phyloP scores from a whole-genome alignment of 1,139 yeast genomes.

The Sugiyamaella sp. region DNA sequence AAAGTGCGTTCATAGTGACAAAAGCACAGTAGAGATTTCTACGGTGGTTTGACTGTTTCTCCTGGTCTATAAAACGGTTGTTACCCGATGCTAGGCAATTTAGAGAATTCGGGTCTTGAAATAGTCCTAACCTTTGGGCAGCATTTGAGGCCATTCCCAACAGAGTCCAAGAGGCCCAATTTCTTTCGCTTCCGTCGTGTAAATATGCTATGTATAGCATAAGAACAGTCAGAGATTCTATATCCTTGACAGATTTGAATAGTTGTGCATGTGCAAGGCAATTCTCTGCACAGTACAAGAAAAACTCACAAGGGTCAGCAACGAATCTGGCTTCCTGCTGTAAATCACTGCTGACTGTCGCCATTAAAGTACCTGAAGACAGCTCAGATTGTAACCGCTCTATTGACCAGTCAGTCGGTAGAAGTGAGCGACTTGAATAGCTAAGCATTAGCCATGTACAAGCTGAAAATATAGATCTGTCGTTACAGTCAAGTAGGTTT shows the following conservation, averaged over 20 bases:
- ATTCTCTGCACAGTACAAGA: conserved; percentile 26
- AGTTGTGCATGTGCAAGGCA: conserved; percentile 21
- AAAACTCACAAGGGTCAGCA: conserved; percentile 28
- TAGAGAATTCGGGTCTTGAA: conserved; percentile 24
- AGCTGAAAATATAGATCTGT: conserved; percentile 12
- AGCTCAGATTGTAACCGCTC: conserved; percentile 20
- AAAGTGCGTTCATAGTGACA: conserved; percentile 21
- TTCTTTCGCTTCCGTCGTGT: conserved; percentile 27
- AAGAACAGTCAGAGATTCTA: conserved; percentile 22
- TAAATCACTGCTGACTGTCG: conserved; percentile 18
- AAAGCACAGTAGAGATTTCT: conserved; percentile 21
- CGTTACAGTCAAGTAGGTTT: not conserved
- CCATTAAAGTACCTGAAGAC: conserved; percentile 16
- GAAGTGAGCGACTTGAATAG: conserved; percentile 22
- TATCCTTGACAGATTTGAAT: conserved; percentile 20
- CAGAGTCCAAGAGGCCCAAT: conserved; percentile 27
- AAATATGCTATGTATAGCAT: conserved; percentile 24
- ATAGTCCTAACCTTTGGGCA: conserved; percentile 26
- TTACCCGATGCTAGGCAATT: conserved; percentile 1
- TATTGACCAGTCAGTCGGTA: conserved; percentile 16
- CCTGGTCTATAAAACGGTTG: conserved; percentile 3
- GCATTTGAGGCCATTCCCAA: conserved; percentile 27
- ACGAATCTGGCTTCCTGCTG: conserved; percentile 24
- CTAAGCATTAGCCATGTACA: conserved; percentile 23
- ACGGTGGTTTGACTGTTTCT: conserved; percentile 9